Conservation (phyloP, 2,329 filamentous ascomycete species). For the Achaetomium macrosporum region DNA sequence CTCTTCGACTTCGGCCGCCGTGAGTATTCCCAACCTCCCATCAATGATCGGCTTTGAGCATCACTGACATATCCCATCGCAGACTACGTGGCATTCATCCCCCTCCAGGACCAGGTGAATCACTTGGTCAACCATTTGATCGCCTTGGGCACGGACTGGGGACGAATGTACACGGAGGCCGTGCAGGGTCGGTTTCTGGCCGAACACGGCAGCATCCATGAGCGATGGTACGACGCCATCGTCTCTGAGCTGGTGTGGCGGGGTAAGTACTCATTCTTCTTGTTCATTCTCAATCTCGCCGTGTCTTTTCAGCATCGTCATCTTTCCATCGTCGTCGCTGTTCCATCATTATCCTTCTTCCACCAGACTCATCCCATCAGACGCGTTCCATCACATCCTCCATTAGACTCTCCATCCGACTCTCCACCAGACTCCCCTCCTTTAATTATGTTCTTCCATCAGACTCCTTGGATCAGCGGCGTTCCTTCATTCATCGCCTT, state of each 20-base stretch:
- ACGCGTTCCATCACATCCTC: too few species aligned
- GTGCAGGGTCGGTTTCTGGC: not conserved
- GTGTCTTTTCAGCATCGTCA: not conserved
- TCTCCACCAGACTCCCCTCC: too few species aligned
- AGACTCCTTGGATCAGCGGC: too few species aligned
- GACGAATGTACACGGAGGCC: not conserved
- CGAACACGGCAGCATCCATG: not conserved
- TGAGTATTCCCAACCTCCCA: not conserved
- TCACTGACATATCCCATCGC: not conserved
- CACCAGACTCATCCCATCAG: not conserved
- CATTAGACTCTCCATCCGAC: too few species aligned
- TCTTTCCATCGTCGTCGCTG: not conserved
- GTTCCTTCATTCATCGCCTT: too few species aligned
- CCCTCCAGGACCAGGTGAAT: not conserved
- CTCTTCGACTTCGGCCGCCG: not conserved
- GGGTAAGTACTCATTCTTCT: not conserved
- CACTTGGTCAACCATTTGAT: conserved; percentile 6
- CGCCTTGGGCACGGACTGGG: not conserved
- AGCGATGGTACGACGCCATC: conserved; percentile 2
- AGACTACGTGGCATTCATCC: conserved; percentile 3
- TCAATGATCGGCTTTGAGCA: not conserved
- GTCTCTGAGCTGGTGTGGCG: not conserved
- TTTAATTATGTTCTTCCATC: not conserved
- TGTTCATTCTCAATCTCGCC: not conserved
- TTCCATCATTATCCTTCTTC: not conserved